A percentile compares a stretch with the other conserved stretches of the same genome.
Conservation (phyloP, 1,284 basidiomycete species). For the Papiliotrema nemorosa region DNA sequence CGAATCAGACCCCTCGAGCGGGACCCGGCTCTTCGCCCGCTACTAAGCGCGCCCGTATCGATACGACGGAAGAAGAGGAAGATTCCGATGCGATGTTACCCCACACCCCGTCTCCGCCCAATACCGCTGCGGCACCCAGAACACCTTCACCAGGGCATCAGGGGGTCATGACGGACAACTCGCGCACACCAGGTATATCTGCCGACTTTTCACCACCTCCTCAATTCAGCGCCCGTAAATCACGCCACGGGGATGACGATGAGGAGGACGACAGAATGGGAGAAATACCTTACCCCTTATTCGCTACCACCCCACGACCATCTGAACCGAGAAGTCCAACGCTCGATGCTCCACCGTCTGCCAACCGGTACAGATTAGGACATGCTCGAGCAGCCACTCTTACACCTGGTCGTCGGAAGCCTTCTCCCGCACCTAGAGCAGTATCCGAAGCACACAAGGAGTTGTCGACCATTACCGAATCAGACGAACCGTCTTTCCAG, state of each 20-base stretch:
- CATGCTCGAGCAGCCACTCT: constrained; percentile 1
- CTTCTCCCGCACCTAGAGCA: constrained; percentile 8
- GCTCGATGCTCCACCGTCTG: constrained; percentile 16
- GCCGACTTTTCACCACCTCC: constrained; percentile 14
- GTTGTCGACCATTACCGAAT: constrained; percentile 26
- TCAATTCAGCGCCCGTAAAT: not conserved
- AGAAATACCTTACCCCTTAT: constrained; percentile 17
- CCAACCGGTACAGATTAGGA: constrained; percentile 4
- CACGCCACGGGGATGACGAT: constrained; percentile 1
- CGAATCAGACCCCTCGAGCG: not conserved
- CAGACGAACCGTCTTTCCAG: constrained; percentile 4
- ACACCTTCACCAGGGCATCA: constrained; percentile 35
- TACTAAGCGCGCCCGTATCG: constrained; percentile 3
- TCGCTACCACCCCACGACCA: constrained; percentile 24
- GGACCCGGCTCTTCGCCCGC: constrained; percentile 2
- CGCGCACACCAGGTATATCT: constrained; percentile 25
- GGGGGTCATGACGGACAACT: constrained; percentile 25
- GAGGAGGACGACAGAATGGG: not conserved
- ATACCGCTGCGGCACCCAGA: constrained; percentile 10
- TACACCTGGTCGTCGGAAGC: constrained; percentile 13
- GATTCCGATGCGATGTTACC: constrained; percentile 3
- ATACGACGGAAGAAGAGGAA: constrained; percentile 1
- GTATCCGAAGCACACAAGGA: constrained; percentile 29
- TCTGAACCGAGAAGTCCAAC: constrained; percentile 21
- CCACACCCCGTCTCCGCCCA: constrained; percentile 22